phyloP scores from a whole-genome alignment of 2,329 filamentous ascomycete species.

The Aureobasidium pullulans region DNA sequence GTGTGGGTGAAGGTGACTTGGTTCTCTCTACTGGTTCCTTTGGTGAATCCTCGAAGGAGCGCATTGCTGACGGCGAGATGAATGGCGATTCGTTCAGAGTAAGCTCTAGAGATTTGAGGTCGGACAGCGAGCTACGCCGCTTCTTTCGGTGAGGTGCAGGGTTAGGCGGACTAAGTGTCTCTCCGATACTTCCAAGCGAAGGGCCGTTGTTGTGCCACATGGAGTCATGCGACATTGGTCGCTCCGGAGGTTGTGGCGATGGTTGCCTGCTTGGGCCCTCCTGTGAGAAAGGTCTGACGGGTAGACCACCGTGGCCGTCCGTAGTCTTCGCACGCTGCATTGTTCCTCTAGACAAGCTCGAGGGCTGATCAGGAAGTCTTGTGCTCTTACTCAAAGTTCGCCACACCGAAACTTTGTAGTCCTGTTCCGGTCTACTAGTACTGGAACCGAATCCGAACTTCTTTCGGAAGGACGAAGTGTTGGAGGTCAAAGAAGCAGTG shows the following conservation, averaged over 20 bases:
- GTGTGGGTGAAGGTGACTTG: slow-evolving; percentile 4
- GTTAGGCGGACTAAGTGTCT: slow-evolving; percentile 1
- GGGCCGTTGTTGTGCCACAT: slow-evolving; percentile 2
- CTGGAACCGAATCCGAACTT: slow-evolving; percentile 79
- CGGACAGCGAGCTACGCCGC: slow-evolving; percentile 83
- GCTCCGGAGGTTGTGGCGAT: slow-evolving; percentile 15
- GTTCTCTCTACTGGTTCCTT: background rate
- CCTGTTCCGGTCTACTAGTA: slow-evolving; percentile 64
- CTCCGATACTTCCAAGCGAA: slow-evolving; percentile 3
- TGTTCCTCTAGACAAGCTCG: slow-evolving; percentile 59
- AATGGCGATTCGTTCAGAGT: slow-evolving; percentile 16
- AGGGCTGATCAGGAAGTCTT: slow-evolving; percentile 53
- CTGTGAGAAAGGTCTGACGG: slow-evolving; percentile 48
- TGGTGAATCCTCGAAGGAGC: background rate
- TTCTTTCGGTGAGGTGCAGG: slow-evolving; percentile 55
- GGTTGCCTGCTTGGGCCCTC: slow-evolving; percentile 36
- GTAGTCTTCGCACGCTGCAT: slow-evolving; percentile 69
- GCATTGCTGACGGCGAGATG: slow-evolving; percentile 12
- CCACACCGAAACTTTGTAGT: slow-evolving; percentile 72
- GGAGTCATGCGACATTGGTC: slow-evolving; percentile 13
- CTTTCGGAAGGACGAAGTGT: slow-evolving; percentile 74
- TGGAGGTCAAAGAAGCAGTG: slow-evolving; percentile 72
- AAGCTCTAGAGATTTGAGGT: slow-evolving; percentile 63
- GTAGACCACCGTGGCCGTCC: slow-evolving; percentile 52
- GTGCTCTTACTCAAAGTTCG: slow-evolving; percentile 78